A percentile compares a stretch with the other conserved stretches of the same genome.
Evolutionary conservation across 176 grass and related monocot genomes (phyloP).

Genomic region (Calamus simplicifolius): DNA sequence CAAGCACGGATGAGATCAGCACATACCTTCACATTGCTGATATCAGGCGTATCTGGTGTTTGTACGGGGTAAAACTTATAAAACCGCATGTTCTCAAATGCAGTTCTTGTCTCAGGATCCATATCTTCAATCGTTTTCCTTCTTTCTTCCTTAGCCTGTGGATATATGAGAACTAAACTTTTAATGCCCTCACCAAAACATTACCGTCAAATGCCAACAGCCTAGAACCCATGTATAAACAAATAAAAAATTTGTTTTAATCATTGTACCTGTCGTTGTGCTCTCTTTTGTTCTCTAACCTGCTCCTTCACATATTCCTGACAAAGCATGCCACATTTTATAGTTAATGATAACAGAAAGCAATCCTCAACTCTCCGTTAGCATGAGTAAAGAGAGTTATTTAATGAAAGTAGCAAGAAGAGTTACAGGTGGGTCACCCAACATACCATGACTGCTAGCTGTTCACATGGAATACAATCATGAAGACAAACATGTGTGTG

Average conservation of each 20-base stretch:
- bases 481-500: too few relatives aligned
- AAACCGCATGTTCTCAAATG: constrained; percentile 62
- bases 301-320: constrained; percentile 77
- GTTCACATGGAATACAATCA: too few relatives aligned
- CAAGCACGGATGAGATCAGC: too few relatives aligned
- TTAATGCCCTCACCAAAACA: not conserved
- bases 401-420: not conserved
- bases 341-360: constrained; percentile 13
- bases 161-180: constrained; percentile 11
- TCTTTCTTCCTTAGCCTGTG: constrained; percentile 77
- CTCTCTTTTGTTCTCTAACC: constrained; percentile 68
- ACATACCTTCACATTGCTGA: constrained; percentile 62
- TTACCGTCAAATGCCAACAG: too few relatives aligned
- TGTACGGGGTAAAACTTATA: constrained; percentile 89
- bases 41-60: constrained; percentile 59
- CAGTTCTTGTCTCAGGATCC: constrained; percentile 55
- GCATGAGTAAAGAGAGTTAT: not conserved
- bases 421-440: too few relatives aligned
- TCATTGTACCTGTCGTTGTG: constrained; percentile 50
- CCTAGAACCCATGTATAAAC: not conserved
- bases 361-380: not conserved
- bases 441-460: too few relatives aligned
- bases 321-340: constrained; percentile 3
- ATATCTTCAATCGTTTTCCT: constrained; percentile 78
- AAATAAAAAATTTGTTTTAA: not conserved